These are phyloP conservation scores for Hepatocystis sp. DNA, from an alignment of 169 alveolate species.

Conservation along the genomic window DNA sequence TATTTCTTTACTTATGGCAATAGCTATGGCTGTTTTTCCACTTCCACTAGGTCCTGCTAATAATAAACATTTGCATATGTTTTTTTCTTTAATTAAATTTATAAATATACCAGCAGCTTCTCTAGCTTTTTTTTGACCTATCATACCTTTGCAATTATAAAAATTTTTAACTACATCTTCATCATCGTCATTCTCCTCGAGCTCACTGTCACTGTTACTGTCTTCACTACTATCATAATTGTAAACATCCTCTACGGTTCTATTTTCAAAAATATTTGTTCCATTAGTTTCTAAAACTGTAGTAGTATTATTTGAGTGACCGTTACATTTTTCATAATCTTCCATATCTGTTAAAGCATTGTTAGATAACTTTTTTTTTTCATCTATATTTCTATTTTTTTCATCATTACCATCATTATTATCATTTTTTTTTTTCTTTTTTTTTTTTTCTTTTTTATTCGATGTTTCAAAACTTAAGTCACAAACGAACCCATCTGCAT, in stretches of 20 bases:
- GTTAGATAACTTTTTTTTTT: too few relatives aligned
- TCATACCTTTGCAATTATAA: slow-evolving; percentile 91
- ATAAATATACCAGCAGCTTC: slow-evolving; percentile 99
- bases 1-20: slow-evolving; percentile 99
- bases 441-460: slow-evolving; percentile 11
- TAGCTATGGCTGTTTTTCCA: slow-evolving; percentile 99
- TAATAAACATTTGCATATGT: slow-evolving; percentile 89
- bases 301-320: slow-evolving; percentile 22
- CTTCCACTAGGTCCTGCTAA: slow-evolving; percentile 98
- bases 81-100: slow-evolving; percentile 97
- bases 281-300: slow-evolving; percentile 64
- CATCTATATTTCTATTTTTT: background rate
- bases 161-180: slow-evolving; percentile 35
- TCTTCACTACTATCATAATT: background rate
- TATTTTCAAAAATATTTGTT: background rate
- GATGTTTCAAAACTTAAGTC: slow-evolving; percentile 25
- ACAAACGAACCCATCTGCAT: slow-evolving; percentile 84
- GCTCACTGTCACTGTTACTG: background rate
- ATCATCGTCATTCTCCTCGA: slow-evolving; percentile 5
- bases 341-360: slow-evolving; percentile 22
- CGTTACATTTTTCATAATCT: background rate
- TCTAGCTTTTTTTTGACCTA: slow-evolving; percentile 99
- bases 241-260: background rate
- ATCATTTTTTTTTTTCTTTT: slow-evolving; percentile 5
- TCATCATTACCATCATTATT: slow-evolving; percentile 3